Evolutionary conservation across 345 rosid species (phyloP).

Genomic region (Gossypioides kirkii): DNA sequence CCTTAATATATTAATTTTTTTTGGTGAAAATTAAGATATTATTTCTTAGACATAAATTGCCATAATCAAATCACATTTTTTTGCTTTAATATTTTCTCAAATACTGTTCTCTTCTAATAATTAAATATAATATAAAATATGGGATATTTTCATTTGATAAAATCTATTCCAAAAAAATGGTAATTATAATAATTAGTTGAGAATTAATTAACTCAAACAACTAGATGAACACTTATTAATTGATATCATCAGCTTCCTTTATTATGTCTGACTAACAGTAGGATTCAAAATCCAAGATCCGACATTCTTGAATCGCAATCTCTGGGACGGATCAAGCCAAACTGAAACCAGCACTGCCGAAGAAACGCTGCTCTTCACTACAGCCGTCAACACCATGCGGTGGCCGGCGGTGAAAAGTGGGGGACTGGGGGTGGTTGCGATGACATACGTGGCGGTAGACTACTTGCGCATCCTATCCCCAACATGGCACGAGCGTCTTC

Average conservation of each 20-base stretch:
- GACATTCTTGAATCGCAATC: not conserved
- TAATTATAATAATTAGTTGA: too few relatives aligned
- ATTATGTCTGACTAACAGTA: not conserved
- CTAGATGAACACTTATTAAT: too few relatives aligned
- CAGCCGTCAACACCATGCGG: conserved; percentile 32
- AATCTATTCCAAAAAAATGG: too few relatives aligned
- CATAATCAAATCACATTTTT: too few relatives aligned
- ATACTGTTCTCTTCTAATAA: too few relatives aligned
- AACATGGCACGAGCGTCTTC: conserved; percentile 73
- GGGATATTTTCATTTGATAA: too few relatives aligned
- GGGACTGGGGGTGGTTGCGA: conserved; percentile 78
- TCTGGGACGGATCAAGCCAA: not conserved
- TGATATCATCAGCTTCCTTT: not conserved
- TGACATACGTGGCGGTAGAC: conserved; percentile 73
- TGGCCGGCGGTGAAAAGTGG: conserved; percentile 33
- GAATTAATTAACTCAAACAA: too few relatives aligned
- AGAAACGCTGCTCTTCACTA: not conserved
- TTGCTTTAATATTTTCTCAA: too few relatives aligned
- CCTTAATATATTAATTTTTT: too few relatives aligned
- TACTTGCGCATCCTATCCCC: conserved; percentile 79
- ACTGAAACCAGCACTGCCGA: not conserved
- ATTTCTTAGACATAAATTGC: too few relatives aligned
- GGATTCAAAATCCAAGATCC: not conserved
- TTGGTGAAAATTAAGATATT: too few relatives aligned
- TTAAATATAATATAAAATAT: too few relatives aligned